phyloP scores from a whole-genome alignment of 805 yeast species.

The Spathaspora sp. region DNA sequence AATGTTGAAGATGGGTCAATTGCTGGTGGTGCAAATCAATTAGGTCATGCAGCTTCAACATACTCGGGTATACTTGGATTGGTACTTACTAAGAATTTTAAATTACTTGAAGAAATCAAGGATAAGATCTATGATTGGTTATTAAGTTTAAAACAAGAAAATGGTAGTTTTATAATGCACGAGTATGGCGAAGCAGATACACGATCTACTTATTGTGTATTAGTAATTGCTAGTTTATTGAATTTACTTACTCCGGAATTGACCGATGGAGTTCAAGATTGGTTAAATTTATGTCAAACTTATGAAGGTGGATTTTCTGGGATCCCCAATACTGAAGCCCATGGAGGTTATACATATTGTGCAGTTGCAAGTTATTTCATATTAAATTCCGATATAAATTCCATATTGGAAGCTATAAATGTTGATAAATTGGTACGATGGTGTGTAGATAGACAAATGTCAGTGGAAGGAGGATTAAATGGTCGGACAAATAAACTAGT shows the following conservation, averaged over 20 bases:
- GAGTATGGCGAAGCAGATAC: conserved; percentile 79
- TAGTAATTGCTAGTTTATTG: conserved; percentile 67
- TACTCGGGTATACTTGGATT: conserved; percentile 74
- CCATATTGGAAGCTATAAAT: conserved; percentile 23
- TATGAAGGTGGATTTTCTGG: conserved; percentile 97
- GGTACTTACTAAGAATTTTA: conserved; percentile 44
- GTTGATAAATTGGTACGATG: conserved; percentile 55
- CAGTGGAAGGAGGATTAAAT: conserved; percentile 78
- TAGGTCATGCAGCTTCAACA: conserved; percentile 80
- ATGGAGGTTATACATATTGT: conserved; percentile 95
- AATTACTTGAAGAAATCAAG: conserved; percentile 27
- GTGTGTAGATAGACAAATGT: conserved; percentile 66
- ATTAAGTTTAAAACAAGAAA: conserved; percentile 51
- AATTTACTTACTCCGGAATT: conserved; percentile 62
- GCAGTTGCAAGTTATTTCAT: conserved; percentile 62
- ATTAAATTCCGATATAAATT: conserved; percentile 36
- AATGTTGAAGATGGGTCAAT: conserved; percentile 51
- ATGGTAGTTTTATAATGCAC: conserved; percentile 81
- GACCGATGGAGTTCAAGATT: conserved; percentile 47
- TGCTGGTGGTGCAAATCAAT: conserved; percentile 81
- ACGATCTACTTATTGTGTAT: conserved; percentile 82
- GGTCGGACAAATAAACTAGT: conserved; percentile 93
- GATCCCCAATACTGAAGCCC: conserved; percentile 77
- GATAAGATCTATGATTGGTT: conserved; percentile 59
- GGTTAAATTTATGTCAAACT: conserved; percentile 73